Evolutionary conservation across 1,284 basidiomycete species (phyloP), one percentile per base, ranked within the genome.

Genomic region (Sporisorium graminicola): DNA sequence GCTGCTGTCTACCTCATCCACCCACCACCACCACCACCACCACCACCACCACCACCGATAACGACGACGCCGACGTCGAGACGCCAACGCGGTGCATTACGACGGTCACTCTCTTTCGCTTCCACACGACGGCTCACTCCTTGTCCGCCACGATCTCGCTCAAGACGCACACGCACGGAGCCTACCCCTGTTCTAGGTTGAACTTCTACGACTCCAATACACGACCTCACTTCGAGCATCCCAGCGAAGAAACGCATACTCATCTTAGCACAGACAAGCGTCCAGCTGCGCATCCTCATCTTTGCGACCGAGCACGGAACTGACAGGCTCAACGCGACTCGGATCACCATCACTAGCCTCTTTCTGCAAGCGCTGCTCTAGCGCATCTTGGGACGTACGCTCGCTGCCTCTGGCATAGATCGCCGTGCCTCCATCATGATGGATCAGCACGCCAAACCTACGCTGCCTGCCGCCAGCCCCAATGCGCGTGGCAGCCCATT

Each of bases 401-500:
- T 12, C 40, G 20, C 27, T 18, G 14, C 22, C 24, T 24, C 29
- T 31, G 7, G 26, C 8, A 5, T 20, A 54, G 22, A 8, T 13
- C 27, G 35, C 35, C 13, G 35, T 35, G 35, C 27, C n/a, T 31
- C 46, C 53, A 53, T 10, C 37, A 72, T 77, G 69, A 73, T 77
- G 69, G 74, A 77, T 43, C 74, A 77, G 37, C 74, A 72, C 26
- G 35, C 69, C 18, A 77, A 77, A 24, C 57, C 74, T 12, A 52
- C 64, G 52, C 51, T 70, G 27, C 74, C 76, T 4, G 74, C 79
- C 35, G 77, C 79, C 16, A 74, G 69, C 65, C 62, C 78, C 29
- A 74, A 67, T 24, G 77, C 79, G 1, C 75, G 80, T 42, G 54
- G 46, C 43, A 78, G 66, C 29, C 80, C 82, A 7, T 83, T 83